Evolutionary conservation across 495 filamentous ascomycete species (phyloP).

Genomic region (Penicillium antarcticum): DNA sequence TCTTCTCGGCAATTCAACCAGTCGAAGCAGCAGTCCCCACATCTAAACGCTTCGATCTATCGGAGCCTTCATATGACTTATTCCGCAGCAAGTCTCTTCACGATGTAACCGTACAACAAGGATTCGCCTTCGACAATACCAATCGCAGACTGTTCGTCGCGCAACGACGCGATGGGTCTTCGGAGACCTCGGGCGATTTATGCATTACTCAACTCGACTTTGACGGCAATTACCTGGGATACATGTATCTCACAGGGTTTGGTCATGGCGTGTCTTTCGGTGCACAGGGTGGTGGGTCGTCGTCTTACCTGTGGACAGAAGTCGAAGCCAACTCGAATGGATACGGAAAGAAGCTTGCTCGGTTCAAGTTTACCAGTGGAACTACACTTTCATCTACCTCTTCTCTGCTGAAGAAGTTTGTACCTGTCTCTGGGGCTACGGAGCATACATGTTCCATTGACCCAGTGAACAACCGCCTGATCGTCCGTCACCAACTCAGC

Average conservation of each 20-base stretch:
- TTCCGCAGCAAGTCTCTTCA: constrained; percentile 11
- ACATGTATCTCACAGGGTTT: constrained; percentile 16
- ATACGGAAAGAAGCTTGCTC: constrained; percentile 15
- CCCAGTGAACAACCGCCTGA: constrained; percentile 11
- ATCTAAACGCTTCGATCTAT: constrained; percentile 15
- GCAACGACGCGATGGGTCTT: constrained; percentile 9
- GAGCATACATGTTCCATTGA: constrained; percentile 16
- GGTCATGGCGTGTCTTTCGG: constrained; percentile 19
- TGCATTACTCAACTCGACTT: constrained; percentile 23
- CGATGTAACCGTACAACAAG: constrained; percentile 18
- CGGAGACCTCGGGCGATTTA: constrained; percentile 10
- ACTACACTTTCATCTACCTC: constrained; percentile 3
- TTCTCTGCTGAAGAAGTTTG: not conserved
- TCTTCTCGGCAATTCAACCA: not conserved
- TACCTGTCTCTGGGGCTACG: constrained; percentile 3
- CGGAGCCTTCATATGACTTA: constrained; percentile 13
- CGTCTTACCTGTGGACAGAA: constrained; percentile 19
- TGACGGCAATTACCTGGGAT: constrained; percentile 12
- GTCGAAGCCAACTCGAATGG: constrained; percentile 17
- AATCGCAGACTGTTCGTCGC: constrained; percentile 19
- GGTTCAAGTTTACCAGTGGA: constrained; percentile 16
- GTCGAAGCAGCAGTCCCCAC: constrained; percentile 1
- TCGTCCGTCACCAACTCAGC: constrained; percentile 9
- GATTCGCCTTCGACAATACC: constrained; percentile 20
- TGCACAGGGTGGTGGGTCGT: constrained; percentile 10